phyloP scores from a whole-genome alignment of 108 stramenopile genomes.

The Hondaea fermentalgiana region DNA sequence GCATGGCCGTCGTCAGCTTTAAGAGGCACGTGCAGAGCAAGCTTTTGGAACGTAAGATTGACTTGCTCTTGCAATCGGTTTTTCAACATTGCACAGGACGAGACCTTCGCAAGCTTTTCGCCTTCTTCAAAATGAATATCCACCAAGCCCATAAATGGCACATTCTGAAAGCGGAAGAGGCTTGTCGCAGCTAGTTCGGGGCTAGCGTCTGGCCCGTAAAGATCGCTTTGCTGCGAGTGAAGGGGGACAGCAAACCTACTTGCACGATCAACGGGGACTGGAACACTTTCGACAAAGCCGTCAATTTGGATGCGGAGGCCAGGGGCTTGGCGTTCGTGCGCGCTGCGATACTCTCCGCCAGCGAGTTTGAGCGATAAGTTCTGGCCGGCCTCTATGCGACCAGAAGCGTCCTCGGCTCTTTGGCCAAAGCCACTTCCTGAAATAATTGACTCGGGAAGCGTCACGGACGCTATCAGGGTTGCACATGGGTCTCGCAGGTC shows the following conservation, averaged over 20 bases:
- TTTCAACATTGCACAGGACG: not conserved
- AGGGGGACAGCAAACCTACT: not conserved
- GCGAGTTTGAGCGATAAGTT: not conserved
- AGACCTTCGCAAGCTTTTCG: not conserved
- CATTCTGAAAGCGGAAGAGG: not conserved
- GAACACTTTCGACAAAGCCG: not conserved
- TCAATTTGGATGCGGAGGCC: not conserved
- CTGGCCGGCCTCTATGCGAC: not conserved
- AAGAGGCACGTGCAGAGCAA: not conserved
- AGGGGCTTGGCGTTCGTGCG: not conserved
- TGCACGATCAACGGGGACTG: not conserved
- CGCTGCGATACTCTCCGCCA: not conserved
- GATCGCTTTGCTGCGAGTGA: not conserved
- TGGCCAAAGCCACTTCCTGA: not conserved
- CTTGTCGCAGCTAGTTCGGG: not conserved
- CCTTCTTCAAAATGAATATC: constrained; percentile 8
- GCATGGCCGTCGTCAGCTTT: not conserved
- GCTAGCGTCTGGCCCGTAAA: no score
- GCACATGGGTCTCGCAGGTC: not conserved
- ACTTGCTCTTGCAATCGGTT: not conserved
- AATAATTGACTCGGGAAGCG: not conserved
- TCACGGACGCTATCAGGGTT: not conserved
- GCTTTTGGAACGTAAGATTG: not conserved
- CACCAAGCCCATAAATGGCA: not conserved
- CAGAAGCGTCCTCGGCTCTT: no score